Percentiles rank a stretch among this genome's conserved stretches.
Conservation (phyloP, 352 stramenopile genomes). For the Pilasporangium apinafurcum region DNA sequence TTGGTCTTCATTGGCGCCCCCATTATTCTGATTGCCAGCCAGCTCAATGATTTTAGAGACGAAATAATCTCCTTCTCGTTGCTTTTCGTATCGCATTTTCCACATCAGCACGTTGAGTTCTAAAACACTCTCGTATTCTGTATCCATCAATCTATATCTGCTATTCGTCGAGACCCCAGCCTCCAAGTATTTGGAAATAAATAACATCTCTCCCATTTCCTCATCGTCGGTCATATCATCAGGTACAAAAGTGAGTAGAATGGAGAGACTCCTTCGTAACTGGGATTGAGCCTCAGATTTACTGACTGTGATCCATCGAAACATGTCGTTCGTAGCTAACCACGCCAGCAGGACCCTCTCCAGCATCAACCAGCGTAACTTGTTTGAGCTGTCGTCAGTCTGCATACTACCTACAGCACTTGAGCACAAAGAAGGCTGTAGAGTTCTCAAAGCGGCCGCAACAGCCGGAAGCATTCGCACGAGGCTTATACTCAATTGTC, state of each 20-base stretch:
- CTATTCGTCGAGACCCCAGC: no score
- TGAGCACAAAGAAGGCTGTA: no score
- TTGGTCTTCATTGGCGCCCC: no score
- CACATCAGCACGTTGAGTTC: conserved; percentile 19
- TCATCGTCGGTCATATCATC: background rate
- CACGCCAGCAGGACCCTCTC: conserved; percentile 31
- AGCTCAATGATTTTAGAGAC: no score
- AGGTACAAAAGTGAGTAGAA: conserved; percentile 14
- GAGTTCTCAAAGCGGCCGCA: background rate
- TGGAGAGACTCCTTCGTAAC: conserved; percentile 20
- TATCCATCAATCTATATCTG: no score
- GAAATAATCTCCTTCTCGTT: background rate
- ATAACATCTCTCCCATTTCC: conserved; percentile 7
- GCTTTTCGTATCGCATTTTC: conserved; percentile 1
- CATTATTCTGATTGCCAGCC: no score
- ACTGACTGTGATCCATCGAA: conserved; percentile 60
- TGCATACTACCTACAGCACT: no score
- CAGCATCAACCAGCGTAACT: conserved; percentile 30
- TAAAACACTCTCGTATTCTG: background rate
- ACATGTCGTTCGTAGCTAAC: conserved; percentile 57
- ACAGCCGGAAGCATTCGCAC: conserved; percentile 33
- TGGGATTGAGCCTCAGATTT: conserved; percentile 22
- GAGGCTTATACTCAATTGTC: conserved; percentile 43
- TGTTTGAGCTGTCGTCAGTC: background rate
- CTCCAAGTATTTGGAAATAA: no score